Base-by-base conservation (phyloP, 306 rosid species). In the Dryas drummondii region DNA sequence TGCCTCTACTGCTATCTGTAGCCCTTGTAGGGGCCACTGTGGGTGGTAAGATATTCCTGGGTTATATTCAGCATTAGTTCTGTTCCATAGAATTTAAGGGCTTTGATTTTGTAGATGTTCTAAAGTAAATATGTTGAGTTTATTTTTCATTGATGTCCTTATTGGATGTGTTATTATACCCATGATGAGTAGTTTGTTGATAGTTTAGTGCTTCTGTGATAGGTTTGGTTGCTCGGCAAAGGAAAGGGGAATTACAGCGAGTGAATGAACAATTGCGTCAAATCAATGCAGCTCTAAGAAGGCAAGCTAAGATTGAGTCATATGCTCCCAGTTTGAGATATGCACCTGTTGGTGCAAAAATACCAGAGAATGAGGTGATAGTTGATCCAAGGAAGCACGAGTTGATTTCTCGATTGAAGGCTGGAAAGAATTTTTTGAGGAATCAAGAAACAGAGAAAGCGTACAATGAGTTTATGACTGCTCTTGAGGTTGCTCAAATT, bases 11-110 rank as follows among this genome's bases (percentile, higher is more conserved):
- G 71, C 87, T 94, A 32, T 78, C 79, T n/a, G 96, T 94, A 37
- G 97, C 99, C 61, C 97, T 94, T 77, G 59, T 94, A 65, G 99
- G 99, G 78, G 99, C 99, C 69, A 87, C 96, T 45, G 99, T 94
- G 48, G 99, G 99, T 90, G 97, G 98, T 94, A 84, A 84, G 84
- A 81, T 69, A 41, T 66, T 70, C 61, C 72, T 13, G 73, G 53
- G 71, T 85, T 69, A 52, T 48, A 22, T 10, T 71, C 62, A 70
- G 67, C 79, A 69, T 51, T 74, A 15, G 26, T 65, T 49, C 47
- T 65, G 54, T 69, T 79, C 41, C 70, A 12, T 45, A 44, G 46
- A 47, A 53, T 27, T 11, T 42, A 5, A 71, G 9, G 15, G 63
- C 48, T 48, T 41, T 63, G 45, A 41, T 16, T 63, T 2, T 42